Evolutionary conservation across 805 yeast genomes (phyloP).

Genomic region (Lachancea nothofagi): DNA sequence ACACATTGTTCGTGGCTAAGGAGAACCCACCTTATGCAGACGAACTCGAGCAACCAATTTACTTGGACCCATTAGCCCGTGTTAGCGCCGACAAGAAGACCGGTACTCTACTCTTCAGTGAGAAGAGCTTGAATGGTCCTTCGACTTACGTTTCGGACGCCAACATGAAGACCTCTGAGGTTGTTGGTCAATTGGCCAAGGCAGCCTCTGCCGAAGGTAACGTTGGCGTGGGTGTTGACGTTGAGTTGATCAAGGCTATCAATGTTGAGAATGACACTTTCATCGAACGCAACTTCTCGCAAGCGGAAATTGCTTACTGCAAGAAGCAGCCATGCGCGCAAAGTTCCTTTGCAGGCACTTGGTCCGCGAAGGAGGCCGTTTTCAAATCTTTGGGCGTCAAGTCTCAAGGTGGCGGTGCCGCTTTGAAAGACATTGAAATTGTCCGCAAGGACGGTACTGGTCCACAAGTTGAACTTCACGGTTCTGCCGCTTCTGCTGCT

Average conservation of each 20-base stretch:
- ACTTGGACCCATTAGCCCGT: constrained; percentile 89
- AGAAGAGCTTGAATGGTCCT: constrained; percentile 45
- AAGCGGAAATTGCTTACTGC: constrained; percentile 75
- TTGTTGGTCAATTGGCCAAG: constrained; percentile 52
- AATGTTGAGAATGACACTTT: constrained; percentile 88
- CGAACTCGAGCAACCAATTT: constrained; percentile 82
- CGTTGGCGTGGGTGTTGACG: constrained; percentile 90
- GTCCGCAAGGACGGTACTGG: constrained; percentile 66
- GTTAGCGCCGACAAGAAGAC: constrained; percentile 35
- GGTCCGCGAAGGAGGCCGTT: constrained; percentile 99
- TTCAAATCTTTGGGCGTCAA: constrained; percentile 90
- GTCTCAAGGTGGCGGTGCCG: constrained; percentile 92
- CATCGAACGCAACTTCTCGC: constrained; percentile 87
- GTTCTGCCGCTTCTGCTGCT: constrained; percentile 75
- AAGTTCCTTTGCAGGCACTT: constrained; percentile 93
- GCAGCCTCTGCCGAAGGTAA: constrained; percentile 38
- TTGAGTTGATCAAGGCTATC: constrained; percentile 76
- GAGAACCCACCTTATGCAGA: constrained; percentile 88
- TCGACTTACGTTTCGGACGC: constrained; percentile 38
- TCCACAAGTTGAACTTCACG: constrained; percentile 73
- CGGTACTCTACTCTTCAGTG: constrained; percentile 43
- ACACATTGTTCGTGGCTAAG: constrained; percentile 88
- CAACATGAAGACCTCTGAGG: constrained; percentile 52
- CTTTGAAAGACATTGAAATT: constrained; percentile 87
- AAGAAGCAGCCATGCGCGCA: constrained; percentile 64